These are phyloP conservation scores for Magnusiomyces ingens DNA, from an alignment of 1,139 yeast genomes.

Conservation along the genomic window DNA sequence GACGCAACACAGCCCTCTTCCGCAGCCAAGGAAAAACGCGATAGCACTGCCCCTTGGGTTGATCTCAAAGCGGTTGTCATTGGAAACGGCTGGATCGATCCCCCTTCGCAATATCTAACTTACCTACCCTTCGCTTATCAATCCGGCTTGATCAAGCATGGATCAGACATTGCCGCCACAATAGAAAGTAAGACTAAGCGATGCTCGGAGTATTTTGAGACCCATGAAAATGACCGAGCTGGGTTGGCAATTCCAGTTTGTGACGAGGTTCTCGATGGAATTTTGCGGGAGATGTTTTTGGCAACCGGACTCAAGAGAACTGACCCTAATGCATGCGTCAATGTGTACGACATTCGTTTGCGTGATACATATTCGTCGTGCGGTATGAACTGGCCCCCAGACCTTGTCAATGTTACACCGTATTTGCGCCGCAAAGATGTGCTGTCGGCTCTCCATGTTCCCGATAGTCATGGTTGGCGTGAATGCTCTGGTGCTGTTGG, in stretches of 20 bases:
- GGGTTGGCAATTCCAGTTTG: conserved; percentile 23
- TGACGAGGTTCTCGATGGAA: conserved; percentile 25
- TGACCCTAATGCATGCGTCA: conserved; percentile 47
- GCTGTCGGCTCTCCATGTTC: conserved; percentile 44
- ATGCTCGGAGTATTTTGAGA: conserved; percentile 29
- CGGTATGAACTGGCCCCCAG: conserved; percentile 94
- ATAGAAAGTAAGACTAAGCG: conserved; percentile 29
- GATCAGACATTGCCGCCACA: conserved; percentile 24
- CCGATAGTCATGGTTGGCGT: conserved; percentile 45
- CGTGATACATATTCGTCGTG: conserved; percentile 75
- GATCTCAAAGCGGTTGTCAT: conserved; percentile 65
- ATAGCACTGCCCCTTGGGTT: conserved; percentile 21
- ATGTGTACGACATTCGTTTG: conserved; percentile 74
- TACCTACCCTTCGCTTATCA: conserved; percentile 67
- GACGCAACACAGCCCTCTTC: conserved; percentile 3
- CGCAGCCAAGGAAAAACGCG: not conserved
- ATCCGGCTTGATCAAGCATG: conserved; percentile 46
- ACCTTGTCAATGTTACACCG: conserved; percentile 48
- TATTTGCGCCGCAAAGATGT: conserved; percentile 56
- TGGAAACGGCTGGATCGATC: conserved; percentile 98
- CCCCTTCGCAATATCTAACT: conserved; percentile 73
- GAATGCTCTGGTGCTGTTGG: conserved; percentile 70
- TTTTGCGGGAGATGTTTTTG: conserved; percentile 19
- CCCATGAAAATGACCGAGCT: conserved; percentile 22
- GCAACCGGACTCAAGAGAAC: conserved; percentile 19